Conservation (phyloP, 257 asterid species). For the Voacanga thouarsii region DNA sequence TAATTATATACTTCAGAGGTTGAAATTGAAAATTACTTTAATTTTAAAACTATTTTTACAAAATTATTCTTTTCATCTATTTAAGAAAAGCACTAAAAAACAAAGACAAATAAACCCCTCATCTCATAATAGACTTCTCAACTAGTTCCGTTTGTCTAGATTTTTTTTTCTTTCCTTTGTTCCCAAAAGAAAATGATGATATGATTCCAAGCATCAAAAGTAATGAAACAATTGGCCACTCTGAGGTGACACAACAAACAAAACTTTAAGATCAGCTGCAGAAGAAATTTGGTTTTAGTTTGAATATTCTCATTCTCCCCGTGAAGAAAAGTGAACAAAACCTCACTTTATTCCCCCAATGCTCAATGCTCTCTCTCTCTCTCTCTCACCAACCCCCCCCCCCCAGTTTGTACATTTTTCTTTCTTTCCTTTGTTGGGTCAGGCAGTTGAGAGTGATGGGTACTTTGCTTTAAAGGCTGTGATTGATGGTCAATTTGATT, state of each 20-base stretch:
- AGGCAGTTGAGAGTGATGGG: neutral
- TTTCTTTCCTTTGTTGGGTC: neutral
- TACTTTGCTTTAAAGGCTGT: neutral
- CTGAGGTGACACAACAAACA: neutral
- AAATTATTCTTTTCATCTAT: too few relatives aligned
- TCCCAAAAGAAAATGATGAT: too few relatives aligned
- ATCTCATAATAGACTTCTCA: too few relatives aligned
- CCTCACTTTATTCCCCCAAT: neutral
- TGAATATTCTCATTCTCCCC: conserved; percentile 1
- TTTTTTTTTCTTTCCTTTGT: too few relatives aligned
- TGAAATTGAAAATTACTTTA: too few relatives aligned
- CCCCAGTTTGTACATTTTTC: neutral
- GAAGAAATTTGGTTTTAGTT: neutral
- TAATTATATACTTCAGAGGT: too few relatives aligned
- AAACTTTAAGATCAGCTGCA: neutral
- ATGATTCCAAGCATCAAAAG: too few relatives aligned
- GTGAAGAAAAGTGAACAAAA: neutral
- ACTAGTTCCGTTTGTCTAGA: too few relatives aligned
- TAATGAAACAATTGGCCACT: neutral
- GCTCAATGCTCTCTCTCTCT: neutral
- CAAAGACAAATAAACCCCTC: too few relatives aligned
- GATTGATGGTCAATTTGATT: neutral
- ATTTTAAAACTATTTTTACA: too few relatives aligned
- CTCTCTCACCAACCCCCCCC: neutral
- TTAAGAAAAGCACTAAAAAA: too few relatives aligned